Conservation (phyloP, 202 grass and related monocot species). For the Panicum hallii region DNA sequence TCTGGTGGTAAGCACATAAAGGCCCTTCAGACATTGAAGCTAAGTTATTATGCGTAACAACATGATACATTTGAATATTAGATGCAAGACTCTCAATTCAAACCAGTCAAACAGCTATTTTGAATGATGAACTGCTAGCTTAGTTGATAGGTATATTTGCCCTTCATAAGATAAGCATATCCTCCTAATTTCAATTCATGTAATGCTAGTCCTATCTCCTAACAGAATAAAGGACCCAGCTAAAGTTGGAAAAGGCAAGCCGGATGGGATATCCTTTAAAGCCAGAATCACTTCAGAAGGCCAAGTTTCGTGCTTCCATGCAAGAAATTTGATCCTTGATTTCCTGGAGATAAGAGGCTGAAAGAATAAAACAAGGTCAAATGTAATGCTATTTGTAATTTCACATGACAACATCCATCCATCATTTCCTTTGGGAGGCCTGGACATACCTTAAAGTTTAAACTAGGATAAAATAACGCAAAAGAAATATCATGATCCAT, state of each 20-base stretch:
- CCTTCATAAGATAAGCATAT: conserved; percentile 1
- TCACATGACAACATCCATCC: neutral
- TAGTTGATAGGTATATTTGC: neutral
- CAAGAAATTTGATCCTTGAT: neutral
- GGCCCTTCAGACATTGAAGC: conserved; percentile 10
- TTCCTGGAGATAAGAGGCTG: neutral
- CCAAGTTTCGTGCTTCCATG: neutral
- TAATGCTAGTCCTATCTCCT: neutral
- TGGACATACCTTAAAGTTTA: neutral
- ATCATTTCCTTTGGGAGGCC: neutral
- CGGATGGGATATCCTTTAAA: conserved; percentile 4
- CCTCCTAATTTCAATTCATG: conserved; percentile 12
- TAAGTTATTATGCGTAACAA: neutral
- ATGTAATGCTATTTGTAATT: conserved; percentile 27
- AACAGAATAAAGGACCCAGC: neutral
- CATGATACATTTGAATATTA: conserved; percentile 3
- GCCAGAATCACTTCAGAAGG: neutral
- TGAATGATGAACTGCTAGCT: conserved; percentile 6
- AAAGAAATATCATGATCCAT: neutral
- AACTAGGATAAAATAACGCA: conserved; percentile 17
- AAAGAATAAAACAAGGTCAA: neutral
- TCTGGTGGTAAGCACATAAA: conserved; percentile 6
- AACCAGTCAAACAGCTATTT: neutral
- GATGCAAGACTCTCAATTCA: conserved; percentile 6
- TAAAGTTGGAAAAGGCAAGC: neutral